Percentiles rank a stretch among this genome's conserved stretches.
Conservation (phyloP, 2,329 filamentous ascomycete genomes). For the Colletotrichum acutatum region DNA sequence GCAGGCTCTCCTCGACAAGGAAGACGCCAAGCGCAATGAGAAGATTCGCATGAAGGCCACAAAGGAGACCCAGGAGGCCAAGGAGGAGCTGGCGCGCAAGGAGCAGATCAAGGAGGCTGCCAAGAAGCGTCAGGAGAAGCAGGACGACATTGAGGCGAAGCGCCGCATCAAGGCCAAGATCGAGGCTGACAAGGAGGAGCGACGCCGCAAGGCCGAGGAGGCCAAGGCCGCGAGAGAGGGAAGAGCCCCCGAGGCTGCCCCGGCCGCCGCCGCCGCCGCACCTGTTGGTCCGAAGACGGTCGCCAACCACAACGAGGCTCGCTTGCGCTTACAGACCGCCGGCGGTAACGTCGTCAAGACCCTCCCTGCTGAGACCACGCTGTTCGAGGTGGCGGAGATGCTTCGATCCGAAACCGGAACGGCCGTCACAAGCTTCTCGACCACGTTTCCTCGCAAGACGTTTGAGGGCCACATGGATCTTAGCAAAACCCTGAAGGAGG, state of each 20-base stretch:
- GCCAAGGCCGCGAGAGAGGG: conserved; percentile 90
- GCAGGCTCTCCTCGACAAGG: conserved; percentile 78
- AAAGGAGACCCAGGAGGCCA: conserved; percentile 86
- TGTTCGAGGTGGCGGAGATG: conserved; percentile 90
- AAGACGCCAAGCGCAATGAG: conserved; percentile 88
- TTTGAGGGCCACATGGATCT: conserved; percentile 79
- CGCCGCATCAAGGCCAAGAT: conserved; percentile 93
- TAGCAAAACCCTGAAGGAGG: conserved; percentile 91
- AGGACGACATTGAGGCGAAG: conserved; percentile 85
- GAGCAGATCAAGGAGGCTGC: conserved; percentile 93
- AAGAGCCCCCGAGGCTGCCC: conserved; percentile 60
- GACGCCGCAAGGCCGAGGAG: conserved; percentile 84
- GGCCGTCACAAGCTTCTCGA: conserved; percentile 80
- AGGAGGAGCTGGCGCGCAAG: conserved; percentile 88
- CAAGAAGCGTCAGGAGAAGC: conserved; percentile 88
- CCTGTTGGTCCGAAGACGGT: conserved; percentile 68
- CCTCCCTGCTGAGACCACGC: conserved; percentile 86
- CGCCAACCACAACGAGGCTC: conserved; percentile 80
- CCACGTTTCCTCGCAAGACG: conserved; percentile 87
- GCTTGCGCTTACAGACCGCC: conserved; percentile 82
- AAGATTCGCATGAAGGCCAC: conserved; percentile 86
- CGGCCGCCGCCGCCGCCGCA: conserved; percentile 50
- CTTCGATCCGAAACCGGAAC: conserved; percentile 77
- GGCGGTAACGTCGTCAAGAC: conserved; percentile 86
- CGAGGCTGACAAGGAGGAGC: conserved; percentile 91